A percentile compares a stretch with the other conserved stretches of the same genome.
Evolutionary conservation across 2,329 filamentous ascomycete genomes (phyloP).

Genomic region (Cercospora janseana): DNA sequence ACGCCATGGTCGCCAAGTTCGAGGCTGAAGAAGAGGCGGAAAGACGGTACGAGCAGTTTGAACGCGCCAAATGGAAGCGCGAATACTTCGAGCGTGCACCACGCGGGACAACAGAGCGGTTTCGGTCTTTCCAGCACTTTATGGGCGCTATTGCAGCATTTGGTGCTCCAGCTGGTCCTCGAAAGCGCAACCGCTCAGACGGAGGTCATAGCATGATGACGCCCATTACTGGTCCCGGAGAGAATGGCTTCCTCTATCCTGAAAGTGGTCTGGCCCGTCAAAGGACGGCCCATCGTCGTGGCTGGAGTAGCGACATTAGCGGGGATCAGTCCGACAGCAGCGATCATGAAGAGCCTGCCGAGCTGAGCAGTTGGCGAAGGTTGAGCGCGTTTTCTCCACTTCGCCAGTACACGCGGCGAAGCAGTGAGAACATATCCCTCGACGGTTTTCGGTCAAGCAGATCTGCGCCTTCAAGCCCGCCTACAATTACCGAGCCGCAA

Average conservation of each 20-base stretch:
- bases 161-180: slow-evolving; percentile 21
- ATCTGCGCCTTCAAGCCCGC: background rate
- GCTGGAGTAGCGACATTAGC: slow-evolving; percentile 38
- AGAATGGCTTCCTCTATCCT: slow-evolving; percentile 26
- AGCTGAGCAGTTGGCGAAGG: slow-evolving; percentile 16
- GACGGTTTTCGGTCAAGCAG: slow-evolving; percentile 8
- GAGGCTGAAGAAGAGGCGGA: slow-evolving; percentile 35
- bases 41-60: slow-evolving; percentile 30
- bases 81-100: slow-evolving; percentile 36
- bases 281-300: slow-evolving; percentile 29
- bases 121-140: slow-evolving; percentile 33
- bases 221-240: slow-evolving; percentile 24
- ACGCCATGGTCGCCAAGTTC: slow-evolving; percentile 36
- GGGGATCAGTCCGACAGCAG: slow-evolving; percentile 38
- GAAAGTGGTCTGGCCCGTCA: slow-evolving; percentile 25
- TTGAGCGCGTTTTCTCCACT: slow-evolving; percentile 20
- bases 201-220: slow-evolving; percentile 28
- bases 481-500: slow-evolving; percentile 1
- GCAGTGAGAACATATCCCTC: slow-evolving; percentile 5
- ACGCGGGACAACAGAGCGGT: slow-evolving; percentile 32
- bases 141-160: slow-evolving; percentile 34
- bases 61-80: slow-evolving; percentile 35
- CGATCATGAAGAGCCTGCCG: slow-evolving; percentile 26
- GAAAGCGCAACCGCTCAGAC: slow-evolving; percentile 28
- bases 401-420: slow-evolving; percentile 17